Evolutionary conservation across 352 stramenopile species (phyloP).

Genomic region (Pythium coloratum): DNA sequence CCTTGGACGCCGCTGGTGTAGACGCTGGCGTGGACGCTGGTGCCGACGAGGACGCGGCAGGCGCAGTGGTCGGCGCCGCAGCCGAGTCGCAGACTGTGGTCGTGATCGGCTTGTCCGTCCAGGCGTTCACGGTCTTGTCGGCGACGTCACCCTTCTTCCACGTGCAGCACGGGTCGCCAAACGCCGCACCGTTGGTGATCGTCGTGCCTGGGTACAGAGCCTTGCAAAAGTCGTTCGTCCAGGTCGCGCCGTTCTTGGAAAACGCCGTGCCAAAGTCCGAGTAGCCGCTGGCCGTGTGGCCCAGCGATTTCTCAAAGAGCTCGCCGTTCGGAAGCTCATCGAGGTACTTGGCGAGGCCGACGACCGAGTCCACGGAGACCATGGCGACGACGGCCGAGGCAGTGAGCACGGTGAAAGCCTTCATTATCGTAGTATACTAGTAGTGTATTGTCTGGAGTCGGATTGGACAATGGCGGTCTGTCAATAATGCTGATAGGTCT

Average conservation of each 20-base stretch:
- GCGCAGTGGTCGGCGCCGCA: not conserved
- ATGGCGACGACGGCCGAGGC: constrained; percentile 78
- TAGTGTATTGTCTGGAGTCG: not conserved
- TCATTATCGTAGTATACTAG: constrained; percentile 30
- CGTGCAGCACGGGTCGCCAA: constrained; percentile 52
- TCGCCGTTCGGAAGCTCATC: constrained; percentile 41
- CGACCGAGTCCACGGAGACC: constrained; percentile 71
- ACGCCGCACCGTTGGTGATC: constrained; percentile 52
- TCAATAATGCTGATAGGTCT: not conserved
- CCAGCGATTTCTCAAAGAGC: constrained; percentile 33
- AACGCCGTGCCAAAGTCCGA: constrained; percentile 41
- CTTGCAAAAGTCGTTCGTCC: constrained; percentile 35
- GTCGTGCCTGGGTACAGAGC: constrained; percentile 34
- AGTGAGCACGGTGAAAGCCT: constrained; percentile 72
- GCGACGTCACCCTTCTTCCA: constrained; percentile 30
- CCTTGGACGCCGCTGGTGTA: too few relatives aligned
- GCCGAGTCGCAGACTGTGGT: not conserved
- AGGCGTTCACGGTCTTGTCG: not conserved
- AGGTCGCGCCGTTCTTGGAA: constrained; percentile 25
- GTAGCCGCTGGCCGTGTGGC: constrained; percentile 31
- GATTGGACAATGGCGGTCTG: not conserved
- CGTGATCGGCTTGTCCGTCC: not conserved
- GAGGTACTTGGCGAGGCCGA: constrained; percentile 34
- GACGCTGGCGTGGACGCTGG: too few relatives aligned
- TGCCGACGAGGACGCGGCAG: not conserved